These are phyloP conservation scores for Penicillium sp. DNA, from an alignment of 2,329 filamentous ascomycete species.

Conservation along the genomic window DNA sequence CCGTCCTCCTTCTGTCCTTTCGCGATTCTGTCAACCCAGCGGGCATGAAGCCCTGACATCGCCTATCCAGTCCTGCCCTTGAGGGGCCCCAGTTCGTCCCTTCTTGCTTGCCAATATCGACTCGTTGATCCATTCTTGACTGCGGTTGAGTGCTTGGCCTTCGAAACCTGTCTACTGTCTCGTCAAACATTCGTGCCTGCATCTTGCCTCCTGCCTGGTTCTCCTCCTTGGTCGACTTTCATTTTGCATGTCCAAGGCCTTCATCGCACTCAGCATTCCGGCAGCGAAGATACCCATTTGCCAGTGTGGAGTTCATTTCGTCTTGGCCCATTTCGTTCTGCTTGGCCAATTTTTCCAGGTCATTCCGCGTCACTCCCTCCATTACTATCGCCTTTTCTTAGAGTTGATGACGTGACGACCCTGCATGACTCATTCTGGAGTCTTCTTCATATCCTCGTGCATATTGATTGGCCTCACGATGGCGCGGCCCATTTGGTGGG, in stretches of 20 bases:
- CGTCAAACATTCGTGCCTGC: background rate
- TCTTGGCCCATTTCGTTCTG: background rate
- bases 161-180: no score
- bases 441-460: background rate
- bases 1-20: background rate
- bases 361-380: background rate
- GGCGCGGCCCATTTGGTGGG: background rate
- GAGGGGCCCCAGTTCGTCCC: no score
- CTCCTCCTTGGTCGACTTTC: background rate
- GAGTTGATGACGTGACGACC: slow-evolving; percentile 5
- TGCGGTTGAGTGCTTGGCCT: no score
- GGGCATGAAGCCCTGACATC: no score
- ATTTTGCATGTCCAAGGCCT: slow-evolving; percentile 7
- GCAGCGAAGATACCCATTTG: slow-evolving; percentile 19
- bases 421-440: background rate
- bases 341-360: background rate
- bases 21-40: no score
- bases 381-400: background rate
- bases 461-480: background rate
- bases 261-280: slow-evolving; percentile 17
- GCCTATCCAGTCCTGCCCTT: no score
- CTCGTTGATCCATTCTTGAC: no score
- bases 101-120: no score
- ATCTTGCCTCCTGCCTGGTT: background rate
- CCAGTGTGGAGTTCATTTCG: slow-evolving; percentile 8